A percentile compares a stretch with the other conserved stretches of the same genome.
phyloP scores from a whole-genome alignment of 805 yeast genomes.

The Vanderwaltozyma yarrowii region DNA sequence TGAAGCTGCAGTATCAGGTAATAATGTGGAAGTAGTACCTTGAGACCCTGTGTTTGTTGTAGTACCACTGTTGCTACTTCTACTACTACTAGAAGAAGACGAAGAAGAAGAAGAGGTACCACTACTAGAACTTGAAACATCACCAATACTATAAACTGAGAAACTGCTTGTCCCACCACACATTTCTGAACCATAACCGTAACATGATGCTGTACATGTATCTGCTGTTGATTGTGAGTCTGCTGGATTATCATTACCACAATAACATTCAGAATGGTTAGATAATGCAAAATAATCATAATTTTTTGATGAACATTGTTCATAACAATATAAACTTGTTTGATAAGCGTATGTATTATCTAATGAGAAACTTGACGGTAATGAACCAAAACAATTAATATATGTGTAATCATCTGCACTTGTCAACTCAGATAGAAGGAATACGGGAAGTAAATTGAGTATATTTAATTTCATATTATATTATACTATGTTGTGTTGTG shows the following conservation, averaged over 20 bases:
- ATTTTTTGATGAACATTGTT: slow-evolving; percentile 12
- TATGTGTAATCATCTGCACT: slow-evolving; percentile 9
- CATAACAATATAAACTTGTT: slow-evolving; percentile 20
- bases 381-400: slow-evolving; percentile 20
- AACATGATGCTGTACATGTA: slow-evolving; percentile 33
- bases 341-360: slow-evolving; percentile 19
- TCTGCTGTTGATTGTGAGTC: slow-evolving; percentile 8
- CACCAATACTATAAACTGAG: slow-evolving; percentile 33
- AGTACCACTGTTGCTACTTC: slow-evolving; percentile 4
- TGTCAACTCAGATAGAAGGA: no score
- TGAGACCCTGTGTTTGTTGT: slow-evolving; percentile 1
- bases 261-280: slow-evolving; percentile 24
- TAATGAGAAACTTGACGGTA: slow-evolving; percentile 23
- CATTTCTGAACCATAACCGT: slow-evolving; percentile 44
- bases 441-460: no score
- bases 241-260: slow-evolving; percentile 21
- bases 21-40: neutral
- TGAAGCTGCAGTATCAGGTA: neutral
- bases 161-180: slow-evolving; percentile 55
- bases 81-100: slow-evolving; percentile 5
- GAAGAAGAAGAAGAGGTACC: slow-evolving; percentile 2
- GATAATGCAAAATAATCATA: slow-evolving; percentile 23
- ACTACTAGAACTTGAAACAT: slow-evolving; percentile 5
- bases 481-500: no score
- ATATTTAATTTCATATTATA: no score